These are phyloP conservation scores for Phytophthora meadii DNA, from an alignment of 352 stramenopile genomes.

Conservation along the genomic window DNA sequence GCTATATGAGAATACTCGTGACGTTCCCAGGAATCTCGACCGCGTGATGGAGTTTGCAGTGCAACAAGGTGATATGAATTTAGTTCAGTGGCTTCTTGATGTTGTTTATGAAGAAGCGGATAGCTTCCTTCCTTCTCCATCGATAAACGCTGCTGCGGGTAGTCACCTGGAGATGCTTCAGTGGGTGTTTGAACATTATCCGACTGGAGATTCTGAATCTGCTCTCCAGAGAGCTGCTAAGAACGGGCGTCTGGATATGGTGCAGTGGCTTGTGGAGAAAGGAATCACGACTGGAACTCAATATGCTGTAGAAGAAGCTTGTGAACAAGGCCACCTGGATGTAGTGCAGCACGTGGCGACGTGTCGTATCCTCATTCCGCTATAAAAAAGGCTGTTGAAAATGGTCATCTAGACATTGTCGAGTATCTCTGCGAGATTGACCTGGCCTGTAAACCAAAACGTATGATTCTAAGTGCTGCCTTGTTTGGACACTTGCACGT, in stretches of 20 bases:
- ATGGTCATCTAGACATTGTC: conserved; percentile 16
- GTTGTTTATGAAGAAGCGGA: conserved; percentile 9
- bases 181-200: conserved; percentile 15
- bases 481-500: conserved; percentile 13
- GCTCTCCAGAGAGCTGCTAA: conserved; percentile 12
- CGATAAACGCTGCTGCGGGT: conserved; percentile 17
- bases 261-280: conserved; percentile 11
- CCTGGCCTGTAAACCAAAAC: neutral
- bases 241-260: conserved; percentile 14
- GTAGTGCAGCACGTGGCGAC: conserved; percentile 3
- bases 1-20: conserved; percentile 19
- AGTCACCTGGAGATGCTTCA: conserved; percentile 17
- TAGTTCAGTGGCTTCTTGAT: conserved; percentile 16
- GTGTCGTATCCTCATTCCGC: conserved; percentile 12
- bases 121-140: neutral
- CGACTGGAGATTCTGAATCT: neutral
- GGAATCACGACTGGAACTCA: conserved; percentile 4
- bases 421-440: conserved; percentile 10
- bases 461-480: conserved; percentile 13
- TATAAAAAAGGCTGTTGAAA: conserved; percentile 3
- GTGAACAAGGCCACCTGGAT: conserved; percentile 4
- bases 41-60: conserved; percentile 7
- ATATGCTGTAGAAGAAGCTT: conserved; percentile 6
- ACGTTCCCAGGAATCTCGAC: conserved; percentile 3
- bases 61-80: neutral